Evolutionary conservation across 495 filamentous ascomycete genomes (phyloP).

Genomic region (Penicillium roqueforti): DNA sequence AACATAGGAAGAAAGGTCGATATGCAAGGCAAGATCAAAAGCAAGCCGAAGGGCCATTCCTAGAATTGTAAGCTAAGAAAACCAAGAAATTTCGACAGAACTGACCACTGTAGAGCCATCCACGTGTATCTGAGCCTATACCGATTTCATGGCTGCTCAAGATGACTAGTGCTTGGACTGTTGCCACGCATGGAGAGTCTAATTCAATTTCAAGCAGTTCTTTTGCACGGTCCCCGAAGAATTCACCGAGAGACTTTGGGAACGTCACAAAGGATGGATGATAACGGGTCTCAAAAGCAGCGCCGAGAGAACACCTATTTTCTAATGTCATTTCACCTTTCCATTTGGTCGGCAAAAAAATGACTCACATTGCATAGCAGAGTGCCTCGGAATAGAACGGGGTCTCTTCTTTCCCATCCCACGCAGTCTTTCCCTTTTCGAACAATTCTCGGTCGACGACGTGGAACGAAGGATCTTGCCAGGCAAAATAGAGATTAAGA

Average conservation of each 20-base stretch:
- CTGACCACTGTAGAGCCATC: constrained; percentile 39
- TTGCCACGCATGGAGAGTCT: constrained; percentile 31
- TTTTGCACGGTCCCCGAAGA: constrained; percentile 30
- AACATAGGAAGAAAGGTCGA: constrained; percentile 29
- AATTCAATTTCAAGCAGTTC: constrained; percentile 32
- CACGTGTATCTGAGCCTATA: constrained; percentile 27
- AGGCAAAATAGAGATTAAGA: constrained; percentile 33
- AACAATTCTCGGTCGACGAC: constrained; percentile 28
- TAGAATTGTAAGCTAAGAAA: neutral
- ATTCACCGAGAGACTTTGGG: constrained; percentile 28
- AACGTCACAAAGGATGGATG: constrained; percentile 26
- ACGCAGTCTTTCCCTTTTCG: constrained; percentile 12
- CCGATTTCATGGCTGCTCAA: constrained; percentile 30
- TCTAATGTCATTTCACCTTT: neutral
- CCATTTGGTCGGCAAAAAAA: too few relatives aligned
- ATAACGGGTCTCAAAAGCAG: constrained; percentile 25
- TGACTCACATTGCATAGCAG: constrained; percentile 31
- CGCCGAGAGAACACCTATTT: constrained; percentile 31
- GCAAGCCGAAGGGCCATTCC: constrained; percentile 40
- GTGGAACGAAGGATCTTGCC: constrained; percentile 35
- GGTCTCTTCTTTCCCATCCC: constrained; percentile 15
- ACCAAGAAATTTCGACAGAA: neutral
- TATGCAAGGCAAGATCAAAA: constrained; percentile 35
- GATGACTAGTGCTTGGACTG: constrained; percentile 34
- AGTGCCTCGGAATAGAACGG: constrained; percentile 35